Conservation (phyloP, 176 grass and related monocot species). For the Lolium multiflorum region DNA sequence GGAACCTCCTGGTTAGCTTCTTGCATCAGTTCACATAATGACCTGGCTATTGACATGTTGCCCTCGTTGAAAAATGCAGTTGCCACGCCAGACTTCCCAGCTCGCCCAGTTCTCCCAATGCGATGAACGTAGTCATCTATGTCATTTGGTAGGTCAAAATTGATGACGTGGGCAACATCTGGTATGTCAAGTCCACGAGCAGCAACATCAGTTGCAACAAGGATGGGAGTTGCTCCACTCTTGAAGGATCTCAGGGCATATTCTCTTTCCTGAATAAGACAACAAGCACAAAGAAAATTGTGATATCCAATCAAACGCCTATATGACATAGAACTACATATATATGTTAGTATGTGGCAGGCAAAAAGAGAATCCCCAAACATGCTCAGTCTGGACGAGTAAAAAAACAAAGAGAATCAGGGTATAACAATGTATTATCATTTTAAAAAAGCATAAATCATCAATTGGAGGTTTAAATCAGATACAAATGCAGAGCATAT, state of each 20-base stretch:
- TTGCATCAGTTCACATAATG: slow-evolving; percentile 76
- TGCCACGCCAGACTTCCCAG: slow-evolving; percentile 70
- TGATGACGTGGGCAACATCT: slow-evolving; percentile 87
- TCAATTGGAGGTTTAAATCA: not conserved
- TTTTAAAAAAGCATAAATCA: not conserved
- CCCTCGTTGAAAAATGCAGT: slow-evolving; percentile 90
- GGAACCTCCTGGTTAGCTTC: slow-evolving; percentile 90
- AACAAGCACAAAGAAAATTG: not conserved
- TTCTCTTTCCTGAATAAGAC: slow-evolving; percentile 75
- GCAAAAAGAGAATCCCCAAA: not conserved
- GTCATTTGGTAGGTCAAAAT: slow-evolving; percentile 95
- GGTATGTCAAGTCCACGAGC: slow-evolving; percentile 95
- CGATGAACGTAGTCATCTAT: slow-evolving; percentile 90
- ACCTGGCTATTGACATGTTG: slow-evolving; percentile 55
- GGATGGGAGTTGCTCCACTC: slow-evolving; percentile 77
- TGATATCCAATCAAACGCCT: not conserved
- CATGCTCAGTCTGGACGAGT: not conserved
- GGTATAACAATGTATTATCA: not conserved
- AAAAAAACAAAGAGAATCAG: not conserved
- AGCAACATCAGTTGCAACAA: slow-evolving; percentile 94
- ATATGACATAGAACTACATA: not conserved
- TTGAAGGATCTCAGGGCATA: slow-evolving; percentile 82
- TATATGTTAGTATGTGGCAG: not conserved
- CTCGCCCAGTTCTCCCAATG: slow-evolving; percentile 81
- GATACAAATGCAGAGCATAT: not conserved